Base-by-base conservation (phyloP, 225 moss, liverwort and hornwort genomes). In the Marchantia polymorpha region DNA sequence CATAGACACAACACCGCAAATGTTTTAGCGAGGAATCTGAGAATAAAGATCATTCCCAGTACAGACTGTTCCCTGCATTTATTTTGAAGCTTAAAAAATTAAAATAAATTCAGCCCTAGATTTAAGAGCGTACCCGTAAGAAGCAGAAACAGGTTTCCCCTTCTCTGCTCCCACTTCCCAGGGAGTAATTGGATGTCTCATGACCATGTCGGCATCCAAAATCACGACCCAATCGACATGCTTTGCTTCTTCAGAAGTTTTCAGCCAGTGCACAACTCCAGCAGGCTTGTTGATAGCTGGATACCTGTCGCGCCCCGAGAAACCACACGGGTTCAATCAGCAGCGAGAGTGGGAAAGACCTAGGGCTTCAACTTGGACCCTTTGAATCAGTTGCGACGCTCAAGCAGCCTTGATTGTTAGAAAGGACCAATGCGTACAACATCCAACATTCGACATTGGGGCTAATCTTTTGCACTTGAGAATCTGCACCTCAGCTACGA, bases 241-340 rank as follows among this genome's bases (percentile, higher is more conserved):
- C 29, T 87, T 75, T 2, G 93, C 91, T 73, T 90, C 92, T 79
- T 91, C 83, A 67, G 89, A 86, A 52, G 93, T 81, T 64, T 89
- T 92, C 56, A 99, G 89, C 97, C 97, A 99, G 85, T 99, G 91
- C 12, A 94, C 91, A 69, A 99, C 91, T 39, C 90, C 93, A 31
- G 91, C 97, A 77, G 97, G 97, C 87, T 93, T 99, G 75, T 94
- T 99, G 65, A 99, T 99, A 29, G 97, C 97, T 60, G 97, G 89
- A 86, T 99, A 94, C 90, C 94, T 97, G 85, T 80, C 73, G 10
- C 70, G 23, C 64, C 23, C 49, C 25, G 1, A 59, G 30, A 39
- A 2, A 75, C 29, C 27, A 58, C 20, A 68, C 17, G 66, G 15
- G 39, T 39, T 14, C 20, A 68, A 47, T 14, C 22, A 74, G 64